Conservation (phyloP, 306 rosid genomes). For the Quercus bicolor region DNA sequence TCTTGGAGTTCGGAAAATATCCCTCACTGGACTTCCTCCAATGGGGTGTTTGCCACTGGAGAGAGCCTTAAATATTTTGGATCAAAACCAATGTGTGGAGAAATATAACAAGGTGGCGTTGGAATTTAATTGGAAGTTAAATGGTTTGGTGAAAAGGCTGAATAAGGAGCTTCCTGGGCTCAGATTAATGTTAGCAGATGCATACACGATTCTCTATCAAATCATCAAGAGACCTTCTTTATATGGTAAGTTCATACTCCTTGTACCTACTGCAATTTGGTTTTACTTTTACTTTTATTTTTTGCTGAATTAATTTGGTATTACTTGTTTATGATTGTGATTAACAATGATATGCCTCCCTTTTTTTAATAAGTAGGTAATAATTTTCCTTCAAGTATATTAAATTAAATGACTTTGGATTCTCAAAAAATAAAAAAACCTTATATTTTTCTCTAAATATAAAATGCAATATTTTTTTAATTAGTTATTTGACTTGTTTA, state of each 20-base stretch:
- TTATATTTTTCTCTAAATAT: too few relatives aligned
- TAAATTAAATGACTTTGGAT: too few relatives aligned
- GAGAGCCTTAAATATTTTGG: constrained; percentile 45
- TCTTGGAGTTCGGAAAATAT: constrained; percentile 57
- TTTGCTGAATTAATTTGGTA: background rate
- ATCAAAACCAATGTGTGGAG: constrained; percentile 24
- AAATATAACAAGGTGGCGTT: constrained; percentile 36
- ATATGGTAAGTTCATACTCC: constrained; percentile 29
- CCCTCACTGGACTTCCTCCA: constrained; percentile 67
- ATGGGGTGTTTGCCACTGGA: constrained; percentile 88
- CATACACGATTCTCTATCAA: constrained; percentile 12
- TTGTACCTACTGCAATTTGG: background rate
- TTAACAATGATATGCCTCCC: too few relatives aligned
- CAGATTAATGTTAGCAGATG: constrained; percentile 11
- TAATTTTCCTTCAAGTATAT: too few relatives aligned
- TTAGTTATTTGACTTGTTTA: too few relatives aligned
- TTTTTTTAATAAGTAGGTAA: too few relatives aligned
- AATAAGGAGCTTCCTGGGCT: constrained; percentile 37
- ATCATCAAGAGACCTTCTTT: constrained; percentile 34
- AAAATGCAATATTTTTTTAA: too few relatives aligned
- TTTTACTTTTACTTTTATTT: background rate
- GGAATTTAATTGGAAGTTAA: constrained; percentile 41
- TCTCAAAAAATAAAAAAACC: too few relatives aligned
- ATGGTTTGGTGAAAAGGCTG: constrained; percentile 16
- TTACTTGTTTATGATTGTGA: too few relatives aligned